Base-by-base conservation (phyloP, 2,329 filamentous ascomycete genomes). In the Colletotrichum sansevieriae region DNA sequence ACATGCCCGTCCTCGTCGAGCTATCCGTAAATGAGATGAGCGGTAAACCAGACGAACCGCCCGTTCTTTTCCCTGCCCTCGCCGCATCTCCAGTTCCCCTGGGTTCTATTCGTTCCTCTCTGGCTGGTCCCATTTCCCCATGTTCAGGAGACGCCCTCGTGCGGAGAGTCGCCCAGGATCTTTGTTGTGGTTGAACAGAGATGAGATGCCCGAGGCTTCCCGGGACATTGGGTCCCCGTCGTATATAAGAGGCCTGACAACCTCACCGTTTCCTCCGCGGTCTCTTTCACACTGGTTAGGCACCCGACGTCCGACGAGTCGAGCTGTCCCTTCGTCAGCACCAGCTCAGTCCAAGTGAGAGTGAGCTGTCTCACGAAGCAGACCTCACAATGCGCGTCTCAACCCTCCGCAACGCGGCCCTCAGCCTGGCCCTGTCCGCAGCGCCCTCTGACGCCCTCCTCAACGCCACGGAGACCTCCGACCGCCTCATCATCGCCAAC, bases 401-500 rank as follows among this genome's bases (percentile, higher is more conserved):
- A 15, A 43, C 33, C 54, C 22, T 65, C 35, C 61, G 61, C 33
- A 29, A 39, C 39, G 56, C 67, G 18, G 63, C 46, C 41, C 39
- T 68, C 29, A 60, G 47, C 18, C 20, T 56, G 20, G 58, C 52
- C 33, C 9, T 65, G 12, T 55, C 63, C 18, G 41, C 63, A 5
- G 41, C 25, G 41, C 46, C 56, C 65, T 75, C 71, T 3, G 41
- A 70, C 3, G 77, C 76, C 3, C 66, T 71, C 54, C 71, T 78
- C 70, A 76, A 75, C 63, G 77, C 78, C 49, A 82, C 73, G 25
- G 77, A 79, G 64, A 78, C 77, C 44, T 75, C 74, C 54, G 74
- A 75, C 11, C 66, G 77, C 13, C 74, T 80, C 57, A 75, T 78
- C 54, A 74, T 83, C 43, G 75, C 77, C 51, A 82, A 82, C 67